Conservation (phyloP, 345 rosid species). For the Aethionema arabicum region DNA sequence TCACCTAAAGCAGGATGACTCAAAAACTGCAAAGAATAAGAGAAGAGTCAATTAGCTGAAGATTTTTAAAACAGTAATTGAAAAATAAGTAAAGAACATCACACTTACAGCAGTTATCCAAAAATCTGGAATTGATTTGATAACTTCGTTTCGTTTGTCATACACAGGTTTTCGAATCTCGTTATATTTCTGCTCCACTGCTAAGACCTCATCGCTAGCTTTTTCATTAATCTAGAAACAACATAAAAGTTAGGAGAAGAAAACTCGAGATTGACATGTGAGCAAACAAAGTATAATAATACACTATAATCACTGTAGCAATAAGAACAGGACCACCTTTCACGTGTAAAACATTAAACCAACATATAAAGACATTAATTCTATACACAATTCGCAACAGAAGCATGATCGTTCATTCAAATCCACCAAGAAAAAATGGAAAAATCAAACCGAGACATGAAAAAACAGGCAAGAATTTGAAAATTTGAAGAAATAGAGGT, state of each 20-base stretch:
- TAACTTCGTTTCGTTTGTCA: constrained; percentile 72
- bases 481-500: not conserved
- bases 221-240: constrained; percentile 75
- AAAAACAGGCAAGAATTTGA: not conserved
- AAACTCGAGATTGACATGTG: not conserved
- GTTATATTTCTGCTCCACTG: constrained; percentile 86
- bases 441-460: not conserved
- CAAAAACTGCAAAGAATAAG: constrained; percentile 53
- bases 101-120: constrained; percentile 90
- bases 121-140: constrained; percentile 80
- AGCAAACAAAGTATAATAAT: not conserved
- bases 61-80: not conserved
- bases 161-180: constrained; percentile 83
- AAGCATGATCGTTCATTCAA: not conserved
- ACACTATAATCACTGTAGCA: not conserved
- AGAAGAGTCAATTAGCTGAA: not conserved
- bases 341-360: not conserved
- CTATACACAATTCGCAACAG: not conserved
- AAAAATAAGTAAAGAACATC: constrained; percentile 4
- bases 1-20: constrained; percentile 88
- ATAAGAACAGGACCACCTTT: not conserved
- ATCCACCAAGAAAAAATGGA: not conserved
- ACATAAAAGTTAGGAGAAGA: not conserved
- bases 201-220: constrained; percentile 88
- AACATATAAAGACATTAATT: not conserved